Conservation (phyloP, 768 basidiomycete species). For the Suillus spraguei region DNA sequence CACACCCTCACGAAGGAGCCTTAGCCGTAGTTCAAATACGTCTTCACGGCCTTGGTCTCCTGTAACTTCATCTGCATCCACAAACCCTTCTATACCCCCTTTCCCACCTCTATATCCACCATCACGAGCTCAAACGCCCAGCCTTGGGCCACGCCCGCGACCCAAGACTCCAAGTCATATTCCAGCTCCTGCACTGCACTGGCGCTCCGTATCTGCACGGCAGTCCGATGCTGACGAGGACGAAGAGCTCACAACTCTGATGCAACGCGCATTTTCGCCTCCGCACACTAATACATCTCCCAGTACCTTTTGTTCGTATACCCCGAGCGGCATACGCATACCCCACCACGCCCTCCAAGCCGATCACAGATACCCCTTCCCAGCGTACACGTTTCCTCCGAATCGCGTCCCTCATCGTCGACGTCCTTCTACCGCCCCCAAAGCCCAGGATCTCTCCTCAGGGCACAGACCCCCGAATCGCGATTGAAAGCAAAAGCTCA, state of each 20-base stretch:
- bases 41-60: constrained; percentile 85
- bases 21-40: constrained; percentile 73
- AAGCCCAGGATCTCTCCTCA: constrained; percentile 46
- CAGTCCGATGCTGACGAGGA: constrained; percentile 48
- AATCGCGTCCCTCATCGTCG: constrained; percentile 70
- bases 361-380: constrained; percentile 85
- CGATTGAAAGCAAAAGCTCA: constrained; percentile 60
- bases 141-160: constrained; percentile 57
- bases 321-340: constrained; percentile 42
- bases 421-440: constrained; percentile 69
- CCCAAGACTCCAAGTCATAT: constrained; percentile 83
- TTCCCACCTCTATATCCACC: constrained; percentile 39
- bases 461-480: constrained; percentile 74
- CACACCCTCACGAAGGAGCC: constrained; percentile 60
- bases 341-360: constrained; percentile 78
- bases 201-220: constrained; percentile 50
- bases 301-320: constrained; percentile 37
- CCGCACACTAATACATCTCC: constrained; percentile 53
- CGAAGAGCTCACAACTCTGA: constrained; percentile 42
- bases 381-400: constrained; percentile 65
- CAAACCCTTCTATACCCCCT: constrained; percentile 42
- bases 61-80: constrained; percentile 69
- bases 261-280: constrained; percentile 64
- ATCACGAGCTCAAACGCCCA: constrained; percentile 65
- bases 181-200: constrained; percentile 58